Percentiles rank a stretch among this genome's conserved stretches.
Evolutionary conservation across 306 rosid genomes (phyloP).

Genomic region (Lagenaria siceraria): DNA sequence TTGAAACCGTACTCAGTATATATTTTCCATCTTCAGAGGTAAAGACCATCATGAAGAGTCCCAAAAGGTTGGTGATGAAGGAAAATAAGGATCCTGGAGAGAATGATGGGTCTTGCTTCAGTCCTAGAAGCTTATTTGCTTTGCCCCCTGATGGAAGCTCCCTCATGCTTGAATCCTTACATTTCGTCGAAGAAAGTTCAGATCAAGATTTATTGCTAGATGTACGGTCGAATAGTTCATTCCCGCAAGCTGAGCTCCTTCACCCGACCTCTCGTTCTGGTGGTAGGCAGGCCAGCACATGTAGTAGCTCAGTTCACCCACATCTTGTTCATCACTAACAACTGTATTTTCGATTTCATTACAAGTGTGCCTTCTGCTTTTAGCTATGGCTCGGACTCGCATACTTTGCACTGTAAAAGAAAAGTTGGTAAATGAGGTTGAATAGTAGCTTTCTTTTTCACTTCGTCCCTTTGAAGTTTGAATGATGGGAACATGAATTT

Average conservation of each 20-base stretch:
- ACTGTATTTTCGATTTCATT: conserved; percentile 6
- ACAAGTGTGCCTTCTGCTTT: conserved; percentile 17
- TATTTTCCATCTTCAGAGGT: conserved; percentile 36
- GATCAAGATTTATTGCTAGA: conserved; percentile 79
- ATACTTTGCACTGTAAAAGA: conserved; percentile 23
- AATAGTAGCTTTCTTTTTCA: conserved; percentile 28
- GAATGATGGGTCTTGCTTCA: conserved; percentile 50
- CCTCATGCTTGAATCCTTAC: conserved; percentile 47
- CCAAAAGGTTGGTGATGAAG: conserved; percentile 53
- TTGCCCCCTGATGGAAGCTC: conserved; percentile 74
- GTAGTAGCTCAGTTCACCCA: conserved; percentile 62
- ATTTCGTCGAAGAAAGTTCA: conserved; percentile 52
- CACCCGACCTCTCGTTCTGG: conserved; percentile 40
- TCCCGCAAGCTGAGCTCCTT: conserved; percentile 86
- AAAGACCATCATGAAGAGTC: conserved; percentile 71
- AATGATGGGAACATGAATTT: conserved; percentile 31
- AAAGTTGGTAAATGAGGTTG: conserved; percentile 38
- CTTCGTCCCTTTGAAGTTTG: conserved; percentile 27
- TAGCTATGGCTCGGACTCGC: neutral
- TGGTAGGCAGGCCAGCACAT: conserved; percentile 67
- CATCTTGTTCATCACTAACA: conserved; percentile 30
- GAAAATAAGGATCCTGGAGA: conserved; percentile 56
- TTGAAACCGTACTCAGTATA: neutral
- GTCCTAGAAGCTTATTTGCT: conserved; percentile 81
- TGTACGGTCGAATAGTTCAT: conserved; percentile 70